Conservation (phyloP, 2,329 filamentous ascomycete genomes). For the Ophiostoma montium region DNA sequence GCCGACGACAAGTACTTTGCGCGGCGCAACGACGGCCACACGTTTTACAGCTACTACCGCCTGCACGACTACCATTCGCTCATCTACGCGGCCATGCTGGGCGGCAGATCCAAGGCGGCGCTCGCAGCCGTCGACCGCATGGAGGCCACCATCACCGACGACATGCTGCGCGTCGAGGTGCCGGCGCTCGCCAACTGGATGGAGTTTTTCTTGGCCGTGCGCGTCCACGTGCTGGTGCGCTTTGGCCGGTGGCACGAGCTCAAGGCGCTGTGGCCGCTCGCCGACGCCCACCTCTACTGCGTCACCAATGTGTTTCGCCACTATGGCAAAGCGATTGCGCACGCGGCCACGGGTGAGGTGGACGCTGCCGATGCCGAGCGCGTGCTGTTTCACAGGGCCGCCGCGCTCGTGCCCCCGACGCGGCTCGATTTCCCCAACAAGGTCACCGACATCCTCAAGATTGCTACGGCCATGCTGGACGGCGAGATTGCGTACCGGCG, state of each 20-base stretch:
- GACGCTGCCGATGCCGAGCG: slow-evolving; percentile 21
- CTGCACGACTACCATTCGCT: slow-evolving; percentile 26
- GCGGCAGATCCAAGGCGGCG: slow-evolving; percentile 23
- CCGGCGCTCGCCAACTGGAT: slow-evolving; percentile 43
- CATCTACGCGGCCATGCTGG: slow-evolving; percentile 28
- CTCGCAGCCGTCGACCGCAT: slow-evolving; percentile 1
- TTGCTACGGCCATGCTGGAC: slow-evolving; percentile 37
- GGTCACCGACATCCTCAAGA: slow-evolving; percentile 12
- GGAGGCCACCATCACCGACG: slow-evolving; percentile 5
- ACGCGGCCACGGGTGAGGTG: slow-evolving; percentile 31
- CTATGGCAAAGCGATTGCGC: slow-evolving; percentile 40
- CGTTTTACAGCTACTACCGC: slow-evolving; percentile 31
- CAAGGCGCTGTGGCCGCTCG: slow-evolving; percentile 28
- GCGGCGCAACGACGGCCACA: slow-evolving; percentile 45
- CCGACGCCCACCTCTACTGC: slow-evolving; percentile 34
- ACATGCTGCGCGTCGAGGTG: slow-evolving; percentile 1
- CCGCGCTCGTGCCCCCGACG: slow-evolving; percentile 22
- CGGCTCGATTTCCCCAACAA: slow-evolving; percentile 13
- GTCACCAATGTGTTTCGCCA: slow-evolving; percentile 39
- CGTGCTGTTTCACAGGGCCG: neutral
- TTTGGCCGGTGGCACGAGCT: slow-evolving; percentile 43
- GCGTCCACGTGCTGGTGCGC: slow-evolving; percentile 39
- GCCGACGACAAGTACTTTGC: slow-evolving; percentile 29
- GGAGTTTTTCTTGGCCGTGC: slow-evolving; percentile 37
- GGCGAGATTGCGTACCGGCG: slow-evolving; percentile 46